Conservation (phyloP, 2,329 filamentous ascomycete species). For the Trichoderma koningiopsis region DNA sequence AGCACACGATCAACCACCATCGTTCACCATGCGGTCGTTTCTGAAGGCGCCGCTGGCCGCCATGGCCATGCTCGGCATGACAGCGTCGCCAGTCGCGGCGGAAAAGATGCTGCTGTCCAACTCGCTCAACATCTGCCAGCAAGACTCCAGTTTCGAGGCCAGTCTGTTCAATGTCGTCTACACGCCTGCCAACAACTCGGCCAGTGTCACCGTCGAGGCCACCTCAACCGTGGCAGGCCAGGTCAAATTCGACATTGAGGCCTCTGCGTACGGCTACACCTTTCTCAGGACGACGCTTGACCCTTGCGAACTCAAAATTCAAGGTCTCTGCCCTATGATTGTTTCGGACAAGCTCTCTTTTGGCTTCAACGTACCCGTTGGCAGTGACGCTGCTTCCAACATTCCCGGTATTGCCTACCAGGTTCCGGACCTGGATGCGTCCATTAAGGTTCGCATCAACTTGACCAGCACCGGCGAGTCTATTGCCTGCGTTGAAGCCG, state of each 20-base stretch:
- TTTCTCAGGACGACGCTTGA: slow-evolving; percentile 69
- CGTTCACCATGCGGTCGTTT: slow-evolving; percentile 50
- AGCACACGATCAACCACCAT: background rate
- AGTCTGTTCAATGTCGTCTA: slow-evolving; percentile 85
- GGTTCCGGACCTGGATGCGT: slow-evolving; percentile 88
- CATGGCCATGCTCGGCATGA: slow-evolving; percentile 48
- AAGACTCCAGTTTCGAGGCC: slow-evolving; percentile 82
- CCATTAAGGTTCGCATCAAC: slow-evolving; percentile 80
- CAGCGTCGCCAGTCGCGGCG: slow-evolving; percentile 54
- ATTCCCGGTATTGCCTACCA: slow-evolving; percentile 86
- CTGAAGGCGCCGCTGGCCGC: slow-evolving; percentile 49
- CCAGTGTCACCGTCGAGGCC: slow-evolving; percentile 75
- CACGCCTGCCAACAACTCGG: slow-evolving; percentile 72
- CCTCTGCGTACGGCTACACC: slow-evolving; percentile 81
- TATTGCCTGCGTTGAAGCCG: slow-evolving; percentile 84
- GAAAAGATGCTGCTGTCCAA: slow-evolving; percentile 71
- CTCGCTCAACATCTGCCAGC: slow-evolving; percentile 82
- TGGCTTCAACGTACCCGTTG: slow-evolving; percentile 66
- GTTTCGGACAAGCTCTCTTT: slow-evolving; percentile 78
- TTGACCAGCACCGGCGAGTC: slow-evolving; percentile 60
- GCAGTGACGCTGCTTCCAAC: slow-evolving; percentile 55
- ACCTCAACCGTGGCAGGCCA: slow-evolving; percentile 81
- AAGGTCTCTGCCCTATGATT: slow-evolving; percentile 87
- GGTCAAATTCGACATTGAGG: slow-evolving; percentile 73
- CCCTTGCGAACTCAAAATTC: slow-evolving; percentile 71